Base-by-base conservation (phyloP, 2,329 filamentous ascomycete genomes). In the Clonostachys byssicola region DNA sequence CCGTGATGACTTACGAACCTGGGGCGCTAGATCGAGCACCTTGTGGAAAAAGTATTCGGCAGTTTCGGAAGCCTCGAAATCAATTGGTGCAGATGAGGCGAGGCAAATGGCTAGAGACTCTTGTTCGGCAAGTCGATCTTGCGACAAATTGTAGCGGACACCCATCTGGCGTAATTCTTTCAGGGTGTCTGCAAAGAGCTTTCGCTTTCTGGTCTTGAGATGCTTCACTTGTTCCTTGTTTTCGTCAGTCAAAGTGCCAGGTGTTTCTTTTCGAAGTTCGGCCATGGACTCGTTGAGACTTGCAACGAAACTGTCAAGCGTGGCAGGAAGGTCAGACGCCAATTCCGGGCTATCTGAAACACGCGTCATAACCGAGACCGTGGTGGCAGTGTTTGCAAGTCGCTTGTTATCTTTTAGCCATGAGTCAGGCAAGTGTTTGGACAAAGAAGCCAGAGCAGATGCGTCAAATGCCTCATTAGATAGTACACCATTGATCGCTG, bases 81-180 rank as follows among this genome's bases (percentile, higher is more conserved):
- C 58, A 42, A 47, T 55, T 49, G 34, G 55, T 52, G 38, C 63
- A 50, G n/a, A 63, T 6, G 72, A 74, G 2, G 89, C 79, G 30
- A 99, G 75, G 3, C 96, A 75, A 6, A 77, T 67, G 6, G 88
- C 78, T 8, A 89, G 72, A 1, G 88, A 86, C 30, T 80, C 75
- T 64, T 99, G 94, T 46, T 82, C 81, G 38, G 79, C 77, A 16
- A 97, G 73, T 40, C 86, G 75, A 59, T 88, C 83, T 13, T 83
- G 84, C 53, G 87, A 83, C 14, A 95, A 74, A 60, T 96, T 96
- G 45, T 85, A 83, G 56, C 86, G 86, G 56, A 99, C 81, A 5
- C 94, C 94, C 92, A 99, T 97, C 48, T 86, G 81, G 35, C 90
- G 83, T 30, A 96, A 72, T 18, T 85, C 81, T 59, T 89, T 92